These are phyloP conservation scores for Trichoderma gamsii DNA, from an alignment of 495 filamentous ascomycete genomes.

Conservation along the genomic window DNA sequence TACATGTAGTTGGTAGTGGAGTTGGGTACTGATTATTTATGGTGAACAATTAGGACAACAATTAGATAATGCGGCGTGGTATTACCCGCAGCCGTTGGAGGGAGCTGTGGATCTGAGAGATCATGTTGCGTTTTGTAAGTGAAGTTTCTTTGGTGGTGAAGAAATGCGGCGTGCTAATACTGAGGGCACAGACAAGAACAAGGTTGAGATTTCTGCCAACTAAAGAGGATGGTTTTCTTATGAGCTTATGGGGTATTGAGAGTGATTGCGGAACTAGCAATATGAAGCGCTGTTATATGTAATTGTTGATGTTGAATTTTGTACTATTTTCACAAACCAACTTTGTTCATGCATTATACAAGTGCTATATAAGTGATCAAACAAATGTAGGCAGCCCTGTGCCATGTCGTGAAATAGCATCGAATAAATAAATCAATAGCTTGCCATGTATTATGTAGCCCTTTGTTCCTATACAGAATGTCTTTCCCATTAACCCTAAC, in stretches of 20 bases:
- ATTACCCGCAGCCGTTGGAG: slow-evolving; percentile 54
- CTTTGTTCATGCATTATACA: no score
- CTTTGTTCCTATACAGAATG: no score
- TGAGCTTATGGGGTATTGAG: background rate
- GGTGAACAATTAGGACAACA: slow-evolving; percentile 33
- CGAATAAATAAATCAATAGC: background rate
- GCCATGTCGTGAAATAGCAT: no score
- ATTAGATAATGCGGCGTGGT: slow-evolving; percentile 61
- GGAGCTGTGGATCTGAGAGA: slow-evolving; percentile 54
- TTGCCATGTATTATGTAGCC: background rate
- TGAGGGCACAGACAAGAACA: slow-evolving; percentile 36
- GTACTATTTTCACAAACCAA: no score
- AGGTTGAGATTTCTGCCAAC: slow-evolving; percentile 31
- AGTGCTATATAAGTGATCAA: no score
- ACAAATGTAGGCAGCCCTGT: no score
- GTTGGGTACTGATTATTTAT: background rate
- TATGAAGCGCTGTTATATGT: no score
- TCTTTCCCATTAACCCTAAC: background rate
- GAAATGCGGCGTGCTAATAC: background rate
- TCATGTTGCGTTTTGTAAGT: slow-evolving; percentile 63
- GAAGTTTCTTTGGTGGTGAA: background rate
- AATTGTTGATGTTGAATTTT: no score
- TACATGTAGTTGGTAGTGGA: background rate
- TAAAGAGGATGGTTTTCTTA: background rate
- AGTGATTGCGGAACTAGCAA: background rate